Conservation (phyloP, 2,329 filamentous ascomycete genomes). For the Pestalotiopsis sp. region DNA sequence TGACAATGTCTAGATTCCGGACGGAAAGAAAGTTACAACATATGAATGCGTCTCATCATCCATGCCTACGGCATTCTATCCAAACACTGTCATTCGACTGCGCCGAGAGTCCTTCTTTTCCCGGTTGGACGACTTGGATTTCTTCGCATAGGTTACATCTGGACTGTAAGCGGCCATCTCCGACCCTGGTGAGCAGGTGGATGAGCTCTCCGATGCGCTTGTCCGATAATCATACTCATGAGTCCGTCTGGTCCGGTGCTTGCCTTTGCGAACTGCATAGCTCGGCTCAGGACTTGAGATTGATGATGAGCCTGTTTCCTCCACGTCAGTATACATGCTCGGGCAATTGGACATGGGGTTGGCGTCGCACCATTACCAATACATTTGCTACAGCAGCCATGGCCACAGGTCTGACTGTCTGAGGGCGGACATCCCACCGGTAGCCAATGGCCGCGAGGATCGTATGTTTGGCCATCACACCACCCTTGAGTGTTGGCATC, state of each 20-base stretch:
- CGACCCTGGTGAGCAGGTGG: slow-evolving; percentile 19
- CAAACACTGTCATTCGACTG: slow-evolving; percentile 17
- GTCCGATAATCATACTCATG: slow-evolving; percentile 24
- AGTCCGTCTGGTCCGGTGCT: slow-evolving; percentile 31
- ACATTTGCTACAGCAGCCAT: slow-evolving; percentile 56
- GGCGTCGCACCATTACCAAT: slow-evolving; percentile 40
- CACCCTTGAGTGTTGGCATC: slow-evolving; percentile 56
- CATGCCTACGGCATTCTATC: neutral
- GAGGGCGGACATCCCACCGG: slow-evolving; percentile 33
- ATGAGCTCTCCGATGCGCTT: slow-evolving; percentile 9
- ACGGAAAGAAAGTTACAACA: neutral
- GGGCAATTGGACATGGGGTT: neutral
- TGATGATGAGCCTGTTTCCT: slow-evolving; percentile 33
- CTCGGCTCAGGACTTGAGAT: slow-evolving; percentile 38
- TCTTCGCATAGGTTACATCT: slow-evolving; percentile 27
- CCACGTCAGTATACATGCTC: slow-evolving; percentile 15
- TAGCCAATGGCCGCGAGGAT: slow-evolving; percentile 17
- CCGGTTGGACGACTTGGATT: slow-evolving; percentile 25
- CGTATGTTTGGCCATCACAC: slow-evolving; percentile 45
- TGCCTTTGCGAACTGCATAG: slow-evolving; percentile 39
- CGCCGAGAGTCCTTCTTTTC: slow-evolving; percentile 33
- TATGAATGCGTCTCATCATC: neutral
- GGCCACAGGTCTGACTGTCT: slow-evolving; percentile 46
- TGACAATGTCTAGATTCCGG: neutral
- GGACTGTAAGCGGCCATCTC: slow-evolving; percentile 21